Evolutionary conservation across 1,139 yeast species (phyloP), one percentile per base, ranked within the genome.

Genomic region (Dujonia santamariae): DNA sequence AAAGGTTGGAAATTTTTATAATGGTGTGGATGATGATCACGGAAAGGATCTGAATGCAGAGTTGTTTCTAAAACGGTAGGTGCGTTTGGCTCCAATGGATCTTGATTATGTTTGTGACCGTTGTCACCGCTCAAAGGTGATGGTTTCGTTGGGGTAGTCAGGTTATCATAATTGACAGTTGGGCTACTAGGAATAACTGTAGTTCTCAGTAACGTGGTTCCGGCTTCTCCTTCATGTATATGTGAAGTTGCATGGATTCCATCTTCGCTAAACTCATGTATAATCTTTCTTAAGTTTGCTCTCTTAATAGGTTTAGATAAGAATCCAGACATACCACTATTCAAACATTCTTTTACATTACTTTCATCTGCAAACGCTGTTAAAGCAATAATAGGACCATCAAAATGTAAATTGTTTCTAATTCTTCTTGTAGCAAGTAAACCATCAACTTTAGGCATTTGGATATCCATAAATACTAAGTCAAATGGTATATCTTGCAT

Each of bases 401-500:
- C 62, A 53, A 75, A 88, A 3, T 75, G 72, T 37, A 85, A 60
- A 33, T 81, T 79, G 20, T 72, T 63, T 33, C 96, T 69, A 28
- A 92, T 85, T 54, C 74, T 67, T 46, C 68, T 75, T 0, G 97
- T 86, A 1, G 97, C 95, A 21, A 78, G 67, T 29, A 90, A 61
- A 2, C 98, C 98, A 55, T 88, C 95, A 45, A 86, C 72, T 46
- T 76, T 80, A 2, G 97, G 98, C 98, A 92, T 92, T 57, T 88
- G 96, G 34, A 92, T 87, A 60, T 92, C 98, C 97, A 92, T 90
- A 51, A 92, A 85, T 6, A 92, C 77, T 36, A 92, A 61, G 49
- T 85, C 92, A 54, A 71, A 87, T 17, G 56, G 47, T 13, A 59
- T 58, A 19, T 61, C 56, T 12, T 51, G 49, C 13, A 61, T 69